A percentile compares a stretch with the other conserved stretches of the same genome.
These are phyloP conservation scores for Mycena indigotica DNA, from an alignment of 768 basidiomycete species.

Conservation along the genomic window DNA sequence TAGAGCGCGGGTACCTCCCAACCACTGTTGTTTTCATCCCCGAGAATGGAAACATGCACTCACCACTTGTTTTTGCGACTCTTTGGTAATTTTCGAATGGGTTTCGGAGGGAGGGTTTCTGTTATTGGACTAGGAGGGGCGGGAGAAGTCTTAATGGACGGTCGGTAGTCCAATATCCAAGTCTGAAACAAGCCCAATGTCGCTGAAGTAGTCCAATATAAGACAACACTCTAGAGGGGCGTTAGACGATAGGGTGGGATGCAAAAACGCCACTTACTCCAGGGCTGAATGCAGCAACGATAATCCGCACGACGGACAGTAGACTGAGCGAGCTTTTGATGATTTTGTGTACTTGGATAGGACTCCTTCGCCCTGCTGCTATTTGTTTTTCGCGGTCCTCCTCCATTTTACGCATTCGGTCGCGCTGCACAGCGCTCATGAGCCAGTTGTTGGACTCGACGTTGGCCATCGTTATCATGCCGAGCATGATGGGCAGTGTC, in stretches of 20 bases:
- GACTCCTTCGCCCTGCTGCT: constrained; percentile 47
- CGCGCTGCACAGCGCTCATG: constrained; percentile 57
- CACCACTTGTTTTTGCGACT: constrained; percentile 22
- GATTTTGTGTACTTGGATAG: constrained; percentile 44
- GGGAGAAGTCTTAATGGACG: not conserved
- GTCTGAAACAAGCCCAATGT: constrained; percentile 73
- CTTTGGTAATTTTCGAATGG: not conserved
- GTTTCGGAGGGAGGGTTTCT: constrained; percentile 3
- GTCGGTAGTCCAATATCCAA: constrained; percentile 62
- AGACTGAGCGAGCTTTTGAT: constrained; percentile 58
- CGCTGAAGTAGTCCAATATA: constrained; percentile 82
- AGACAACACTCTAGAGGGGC: constrained; percentile 54
- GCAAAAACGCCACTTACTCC: constrained; percentile 51
- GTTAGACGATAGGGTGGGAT: constrained; percentile 6
- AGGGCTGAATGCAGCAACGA: constrained; percentile 67
- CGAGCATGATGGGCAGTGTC: constrained; percentile 68
- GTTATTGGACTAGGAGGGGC: not conserved
- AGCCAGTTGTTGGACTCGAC: constrained; percentile 80
- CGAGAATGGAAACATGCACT: constrained; percentile 27
- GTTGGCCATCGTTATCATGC: constrained; percentile 75
- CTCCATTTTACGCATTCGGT: constrained; percentile 50
- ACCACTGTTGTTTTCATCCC: constrained; percentile 79
- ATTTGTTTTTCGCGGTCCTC: constrained; percentile 50
- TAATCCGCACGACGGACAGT: constrained; percentile 66
- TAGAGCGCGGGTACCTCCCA: constrained; percentile 60